Base-by-base conservation (phyloP, 2,329 filamentous ascomycete genomes). In the Rugonectria rugulosa region DNA sequence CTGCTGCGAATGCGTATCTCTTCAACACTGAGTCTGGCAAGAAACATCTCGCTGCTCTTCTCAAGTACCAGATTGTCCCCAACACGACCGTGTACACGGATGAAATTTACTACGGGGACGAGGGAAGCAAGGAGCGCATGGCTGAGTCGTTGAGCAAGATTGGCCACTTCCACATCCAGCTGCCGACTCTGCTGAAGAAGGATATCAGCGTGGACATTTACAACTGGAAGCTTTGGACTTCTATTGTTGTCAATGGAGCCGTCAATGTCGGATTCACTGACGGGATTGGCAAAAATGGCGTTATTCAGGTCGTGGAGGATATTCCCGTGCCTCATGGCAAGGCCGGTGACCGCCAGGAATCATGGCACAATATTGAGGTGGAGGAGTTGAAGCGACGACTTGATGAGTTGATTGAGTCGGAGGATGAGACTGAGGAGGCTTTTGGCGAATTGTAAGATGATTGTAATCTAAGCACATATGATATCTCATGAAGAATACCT, bases 81-180 rank as follows among this genome's bases (percentile, higher is more conserved):
- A 85, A 90, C 67, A 81, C 87, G 56, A 93, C 90, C 0, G 76
- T 96, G 0, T 97, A 97, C 79, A 91, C 88, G 6, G 93, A 97
- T 69, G 89, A 88, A 5, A 90, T 88, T 69, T 95, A 92, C 76
- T 70, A 72, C n/a, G 62, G 59, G 44, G 59, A 65, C 12, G 40
- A 65, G 65, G n/a, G 56, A 51, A 6, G 57, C 66, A n/a, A 62
- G 62, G 55, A 65, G 8, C 57, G 61, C 1, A 66, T 66, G 3
- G 70, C 68, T n/a, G 64, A 72, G 1, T 64, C 68, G 2, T 65
- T 71, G 36, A 67, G 66, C 11, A 58, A 40, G 7, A 20, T 47
- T 4, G 65, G 66, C 3, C 70, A 75, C 19, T 79, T 81, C 43
- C 81, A 86, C 63, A 86, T 89, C 60, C 88, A 94, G 64, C 77